A percentile compares a stretch with the other conserved stretches of the same genome.
Evolutionary conservation across 306 rosid species (phyloP).

Genomic region (Prunus kanzakura): DNA sequence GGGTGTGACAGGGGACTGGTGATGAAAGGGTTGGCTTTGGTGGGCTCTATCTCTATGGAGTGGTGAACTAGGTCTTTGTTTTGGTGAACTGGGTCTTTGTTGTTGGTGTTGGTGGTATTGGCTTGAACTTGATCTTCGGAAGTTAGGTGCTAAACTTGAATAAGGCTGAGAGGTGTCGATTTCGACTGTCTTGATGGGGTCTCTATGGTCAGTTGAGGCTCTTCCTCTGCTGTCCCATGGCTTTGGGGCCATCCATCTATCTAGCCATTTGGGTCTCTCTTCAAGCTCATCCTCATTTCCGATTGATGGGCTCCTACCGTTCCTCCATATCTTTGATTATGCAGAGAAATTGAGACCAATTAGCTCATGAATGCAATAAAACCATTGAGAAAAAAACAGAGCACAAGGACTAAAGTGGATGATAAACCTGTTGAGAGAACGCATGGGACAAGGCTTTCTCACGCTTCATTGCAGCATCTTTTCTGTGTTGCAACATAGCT

Average conservation of each 20-base stretch:
- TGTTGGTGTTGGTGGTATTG: slow-evolving; percentile 57
- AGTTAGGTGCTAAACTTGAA: slow-evolving; percentile 54
- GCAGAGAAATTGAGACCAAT: slow-evolving; percentile 1
- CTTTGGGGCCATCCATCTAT: slow-evolving; percentile 76
- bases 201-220: slow-evolving; percentile 90
- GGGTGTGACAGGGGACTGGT: slow-evolving; percentile 67
- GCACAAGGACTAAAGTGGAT: not conserved
- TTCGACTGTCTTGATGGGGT: slow-evolving; percentile 73
- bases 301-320: slow-evolving; percentile 67
- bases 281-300: slow-evolving; percentile 80
- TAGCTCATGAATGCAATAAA: slow-evolving; percentile 15
- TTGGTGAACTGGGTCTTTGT: slow-evolving; percentile 59
- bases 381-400: not conserved
- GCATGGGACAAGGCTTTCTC: slow-evolving; percentile 73
- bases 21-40: slow-evolving; percentile 38
- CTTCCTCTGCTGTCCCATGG: slow-evolving; percentile 86
- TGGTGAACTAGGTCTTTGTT: slow-evolving; percentile 42
- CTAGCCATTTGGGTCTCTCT: slow-evolving; percentile 75
- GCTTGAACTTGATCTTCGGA: slow-evolving; percentile 65
- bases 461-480: slow-evolving; percentile 74
- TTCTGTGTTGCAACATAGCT: slow-evolving; percentile 85
- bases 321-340: slow-evolving; percentile 57
- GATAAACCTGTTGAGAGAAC: slow-evolving; percentile 79
- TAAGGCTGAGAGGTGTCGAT: slow-evolving; percentile 87
- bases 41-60: slow-evolving; percentile 46